A percentile compares a stretch with the other conserved stretches of the same genome.
Evolutionary conservation across 2,329 filamentous ascomycete genomes (phyloP).

Genomic region (Paradendryphiella salina): DNA sequence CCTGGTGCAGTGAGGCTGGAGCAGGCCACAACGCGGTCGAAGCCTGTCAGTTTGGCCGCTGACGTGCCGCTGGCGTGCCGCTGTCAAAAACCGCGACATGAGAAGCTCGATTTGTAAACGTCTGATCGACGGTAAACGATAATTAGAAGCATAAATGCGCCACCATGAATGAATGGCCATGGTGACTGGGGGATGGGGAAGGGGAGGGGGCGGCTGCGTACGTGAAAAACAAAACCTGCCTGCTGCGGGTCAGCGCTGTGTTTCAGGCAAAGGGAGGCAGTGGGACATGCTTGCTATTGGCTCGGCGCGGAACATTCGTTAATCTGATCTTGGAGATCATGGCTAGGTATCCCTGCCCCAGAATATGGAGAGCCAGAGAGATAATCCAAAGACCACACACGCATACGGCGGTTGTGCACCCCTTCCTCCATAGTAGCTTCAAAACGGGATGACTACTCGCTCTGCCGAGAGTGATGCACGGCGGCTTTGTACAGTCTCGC

Average conservation of each 20-base stretch:
- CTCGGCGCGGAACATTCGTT: constrained; percentile 38
- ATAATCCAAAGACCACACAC: constrained; percentile 11
- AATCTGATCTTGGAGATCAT: constrained; percentile 43
- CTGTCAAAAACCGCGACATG: constrained; percentile 30
- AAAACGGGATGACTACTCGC: neutral
- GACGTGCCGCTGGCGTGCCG: constrained; percentile 34
- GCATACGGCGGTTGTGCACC: constrained; percentile 1
- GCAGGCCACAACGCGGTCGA: constrained; percentile 25
- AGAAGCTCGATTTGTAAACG: constrained; percentile 15
- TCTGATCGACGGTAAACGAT: constrained; percentile 13
- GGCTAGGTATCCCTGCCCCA: constrained; percentile 30
- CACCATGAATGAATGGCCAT: constrained; percentile 19
- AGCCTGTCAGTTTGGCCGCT: constrained; percentile 21
- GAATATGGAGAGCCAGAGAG: constrained; percentile 7
- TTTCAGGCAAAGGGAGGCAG: constrained; percentile 28
- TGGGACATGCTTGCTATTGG: constrained; percentile 31
- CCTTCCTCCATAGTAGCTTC: constrained; percentile 2
- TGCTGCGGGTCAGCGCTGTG: constrained; percentile 26
- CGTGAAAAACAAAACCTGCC: constrained; percentile 15
- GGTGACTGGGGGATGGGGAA: constrained; percentile 20
- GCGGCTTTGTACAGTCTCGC: constrained; percentile 12
- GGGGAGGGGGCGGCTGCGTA: constrained; percentile 15
- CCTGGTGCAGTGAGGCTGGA: constrained; percentile 11
- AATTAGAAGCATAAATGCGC: constrained; percentile 16
- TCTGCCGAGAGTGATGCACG: neutral